These are phyloP conservation scores for Mortierella hygrophila DNA, from an alignment of 192 early-diverging fungal genomes.

Conservation along the genomic window DNA sequence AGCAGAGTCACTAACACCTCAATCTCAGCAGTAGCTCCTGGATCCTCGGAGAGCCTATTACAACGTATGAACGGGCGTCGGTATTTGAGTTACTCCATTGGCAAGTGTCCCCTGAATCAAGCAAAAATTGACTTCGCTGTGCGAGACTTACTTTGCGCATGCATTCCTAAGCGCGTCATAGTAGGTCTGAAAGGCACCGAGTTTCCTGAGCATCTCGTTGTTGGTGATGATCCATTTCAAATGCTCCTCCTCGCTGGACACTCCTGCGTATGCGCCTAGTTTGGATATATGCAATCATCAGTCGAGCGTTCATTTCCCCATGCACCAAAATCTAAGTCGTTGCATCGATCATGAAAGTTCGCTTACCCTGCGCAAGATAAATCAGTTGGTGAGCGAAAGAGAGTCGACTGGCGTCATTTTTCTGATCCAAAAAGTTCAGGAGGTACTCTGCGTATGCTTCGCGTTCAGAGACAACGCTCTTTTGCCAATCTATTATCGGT, in stretches of 20 bases:
- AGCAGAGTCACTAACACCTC: conserved; percentile 71
- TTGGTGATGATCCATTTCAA: conserved; percentile 67
- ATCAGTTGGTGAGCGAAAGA: conserved; percentile 68
- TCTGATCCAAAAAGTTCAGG: conserved; percentile 70
- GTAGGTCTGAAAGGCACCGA: conserved; percentile 69
- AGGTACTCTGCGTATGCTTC: conserved; percentile 63
- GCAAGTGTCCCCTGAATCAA: background rate
- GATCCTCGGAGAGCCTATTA: conserved; percentile 34
- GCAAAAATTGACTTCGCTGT: background rate
- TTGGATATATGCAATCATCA: background rate
- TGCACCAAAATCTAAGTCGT: background rate
- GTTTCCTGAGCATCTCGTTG: conserved; percentile 67
- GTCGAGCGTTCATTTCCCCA: background rate
- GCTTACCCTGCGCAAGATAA: conserved; percentile 76
- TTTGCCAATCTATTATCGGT: conserved; percentile 59
- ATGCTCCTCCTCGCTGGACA: conserved; percentile 60
- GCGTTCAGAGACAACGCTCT: conserved; percentile 53
- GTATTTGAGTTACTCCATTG: conserved; percentile 31
- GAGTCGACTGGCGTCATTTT: conserved; percentile 60
- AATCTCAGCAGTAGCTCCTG: conserved; percentile 47
- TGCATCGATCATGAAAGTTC: background rate
- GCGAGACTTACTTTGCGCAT: conserved; percentile 54
- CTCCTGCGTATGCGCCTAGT: conserved; percentile 33
- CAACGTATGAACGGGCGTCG: background rate
- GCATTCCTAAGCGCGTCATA: conserved; percentile 69